Evolutionary conservation across 2,329 filamentous ascomycete species (phyloP).

Genomic region (Aspergillus sp.): DNA sequence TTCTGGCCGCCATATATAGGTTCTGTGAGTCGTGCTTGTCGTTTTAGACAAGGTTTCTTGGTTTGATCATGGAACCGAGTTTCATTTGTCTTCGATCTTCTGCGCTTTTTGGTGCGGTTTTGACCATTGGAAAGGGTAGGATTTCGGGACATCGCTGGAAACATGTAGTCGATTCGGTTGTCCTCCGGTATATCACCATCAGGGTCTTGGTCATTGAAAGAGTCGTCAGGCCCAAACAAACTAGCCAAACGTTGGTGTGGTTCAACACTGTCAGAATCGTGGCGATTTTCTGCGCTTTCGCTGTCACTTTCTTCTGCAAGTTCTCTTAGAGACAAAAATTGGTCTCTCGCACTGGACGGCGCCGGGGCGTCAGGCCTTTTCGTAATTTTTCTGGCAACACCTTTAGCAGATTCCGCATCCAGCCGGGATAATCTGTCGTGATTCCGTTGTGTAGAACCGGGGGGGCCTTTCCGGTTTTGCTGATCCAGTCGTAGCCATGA

Average conservation of each 20-base stretch:
- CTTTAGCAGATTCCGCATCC: constrained; percentile 32
- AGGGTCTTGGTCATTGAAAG: constrained; percentile 22
- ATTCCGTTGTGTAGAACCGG: constrained; percentile 17
- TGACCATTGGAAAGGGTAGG: constrained; percentile 10
- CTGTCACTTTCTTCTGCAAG: constrained; percentile 32
- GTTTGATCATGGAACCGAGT: constrained; percentile 7
- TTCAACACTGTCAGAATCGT: constrained; percentile 5
- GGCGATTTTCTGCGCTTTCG: constrained; percentile 19
- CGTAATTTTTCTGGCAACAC: constrained; percentile 33
- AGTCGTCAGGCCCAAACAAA: constrained; percentile 22
- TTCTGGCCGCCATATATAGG: constrained; percentile 23
- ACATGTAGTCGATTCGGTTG: constrained; percentile 44
- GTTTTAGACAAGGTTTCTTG: constrained; percentile 28
- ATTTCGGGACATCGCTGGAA: constrained; percentile 30
- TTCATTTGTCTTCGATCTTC: constrained; percentile 1
- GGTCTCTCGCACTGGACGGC: constrained; percentile 13
- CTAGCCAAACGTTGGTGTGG: constrained; percentile 15
- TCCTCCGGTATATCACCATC: constrained; percentile 41
- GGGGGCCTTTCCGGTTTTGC: constrained; percentile 29
- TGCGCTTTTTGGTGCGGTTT: constrained; percentile 23
- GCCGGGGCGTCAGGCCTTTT: constrained; percentile 22
- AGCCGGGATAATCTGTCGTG: constrained; percentile 21
- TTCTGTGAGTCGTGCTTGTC: constrained; percentile 40
- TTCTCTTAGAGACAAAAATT: constrained; percentile 17
- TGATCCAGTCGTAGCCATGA: constrained; percentile 48